Evolutionary conservation across 768 basidiomycete genomes (phyloP).

Genomic region (Tephrocybe sp.): DNA sequence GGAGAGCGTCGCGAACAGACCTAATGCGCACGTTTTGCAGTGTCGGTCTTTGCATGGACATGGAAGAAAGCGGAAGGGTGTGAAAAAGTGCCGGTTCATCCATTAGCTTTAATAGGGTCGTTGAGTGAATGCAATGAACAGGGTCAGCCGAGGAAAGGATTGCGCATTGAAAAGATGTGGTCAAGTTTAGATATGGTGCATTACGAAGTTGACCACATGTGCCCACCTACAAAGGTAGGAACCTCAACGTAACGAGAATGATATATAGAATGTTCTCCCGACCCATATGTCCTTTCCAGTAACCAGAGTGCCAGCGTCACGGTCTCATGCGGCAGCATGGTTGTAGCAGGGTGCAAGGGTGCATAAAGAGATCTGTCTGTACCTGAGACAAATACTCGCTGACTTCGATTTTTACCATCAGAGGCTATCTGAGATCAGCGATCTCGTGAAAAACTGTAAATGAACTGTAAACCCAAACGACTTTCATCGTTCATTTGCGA

Average conservation of each 20-base stretch:
- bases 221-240: conserved; percentile 34
- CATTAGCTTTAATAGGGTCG: conserved; percentile 25
- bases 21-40: conserved; percentile 75
- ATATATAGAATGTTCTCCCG: conserved; percentile 34
- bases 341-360: conserved; percentile 38
- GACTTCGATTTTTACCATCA: conserved; percentile 33
- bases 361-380: conserved; percentile 30
- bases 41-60: conserved; percentile 72
- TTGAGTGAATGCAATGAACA: conserved; percentile 17
- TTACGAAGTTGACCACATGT: conserved; percentile 53
- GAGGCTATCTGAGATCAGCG: conserved; percentile 40
- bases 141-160: conserved; percentile 37
- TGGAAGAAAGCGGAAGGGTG: conserved; percentile 21
- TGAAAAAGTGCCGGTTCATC: conserved; percentile 17
- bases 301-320: conserved; percentile 24
- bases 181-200: conserved; percentile 49
- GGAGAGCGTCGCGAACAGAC: conserved; percentile 77
- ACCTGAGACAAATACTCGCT: conserved; percentile 29
- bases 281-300: conserved; percentile 29
- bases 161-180: conserved; percentile 46
- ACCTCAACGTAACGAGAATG: conserved; percentile 38
- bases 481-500: conserved; percentile 20
- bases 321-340: conserved; percentile 31
- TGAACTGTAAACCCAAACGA: conserved; percentile 33
- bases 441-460: conserved; percentile 34